Conservation (phyloP, 1,284 basidiomycete species). For the Papiliotrema flavescens region DNA sequence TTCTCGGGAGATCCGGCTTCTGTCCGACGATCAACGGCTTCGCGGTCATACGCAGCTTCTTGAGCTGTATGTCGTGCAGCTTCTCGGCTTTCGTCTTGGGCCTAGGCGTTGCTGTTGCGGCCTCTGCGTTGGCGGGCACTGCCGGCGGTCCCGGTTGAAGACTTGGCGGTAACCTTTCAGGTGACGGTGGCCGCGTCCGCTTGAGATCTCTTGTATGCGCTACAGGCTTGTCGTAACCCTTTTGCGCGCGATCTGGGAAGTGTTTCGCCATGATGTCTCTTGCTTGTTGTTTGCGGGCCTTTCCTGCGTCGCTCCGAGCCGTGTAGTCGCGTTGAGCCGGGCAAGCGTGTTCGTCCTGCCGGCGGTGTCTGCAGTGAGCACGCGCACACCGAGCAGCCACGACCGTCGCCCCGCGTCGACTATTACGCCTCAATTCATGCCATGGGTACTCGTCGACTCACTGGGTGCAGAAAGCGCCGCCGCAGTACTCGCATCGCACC, state of each 20-base stretch:
- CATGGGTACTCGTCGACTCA: too few species aligned
- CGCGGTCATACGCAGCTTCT: constrained; percentile 31
- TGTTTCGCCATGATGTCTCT: constrained; percentile 26
- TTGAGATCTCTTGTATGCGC: constrained; percentile 19
- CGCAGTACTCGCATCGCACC: constrained; percentile 33
- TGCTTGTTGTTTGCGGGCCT: constrained; percentile 22
- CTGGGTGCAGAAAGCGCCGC: constrained; percentile 33
- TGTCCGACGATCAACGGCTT: constrained; percentile 20
- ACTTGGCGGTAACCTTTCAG: constrained; percentile 15
- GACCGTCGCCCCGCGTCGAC: too few species aligned
- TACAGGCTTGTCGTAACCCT: constrained; percentile 19
- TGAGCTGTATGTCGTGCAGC: constrained; percentile 34
- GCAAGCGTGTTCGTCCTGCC: constrained; percentile 32
- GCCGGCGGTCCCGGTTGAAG: neutral
- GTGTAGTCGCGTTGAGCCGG: constrained; percentile 24
- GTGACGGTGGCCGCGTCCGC: neutral
- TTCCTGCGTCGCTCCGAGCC: constrained; percentile 24
- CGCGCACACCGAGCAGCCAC: too few species aligned
- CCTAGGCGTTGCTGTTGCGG: neutral
- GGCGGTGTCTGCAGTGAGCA: constrained; percentile 25
- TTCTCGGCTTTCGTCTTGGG: constrained; percentile 35
- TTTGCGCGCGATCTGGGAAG: constrained; percentile 30
- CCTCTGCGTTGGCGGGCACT: neutral
- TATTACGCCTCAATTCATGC: too few species aligned
- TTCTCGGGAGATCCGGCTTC: constrained; percentile 9